Conservation (phyloP, 2,329 filamentous ascomycete species). For the Neopestalotiopsis rosae region DNA sequence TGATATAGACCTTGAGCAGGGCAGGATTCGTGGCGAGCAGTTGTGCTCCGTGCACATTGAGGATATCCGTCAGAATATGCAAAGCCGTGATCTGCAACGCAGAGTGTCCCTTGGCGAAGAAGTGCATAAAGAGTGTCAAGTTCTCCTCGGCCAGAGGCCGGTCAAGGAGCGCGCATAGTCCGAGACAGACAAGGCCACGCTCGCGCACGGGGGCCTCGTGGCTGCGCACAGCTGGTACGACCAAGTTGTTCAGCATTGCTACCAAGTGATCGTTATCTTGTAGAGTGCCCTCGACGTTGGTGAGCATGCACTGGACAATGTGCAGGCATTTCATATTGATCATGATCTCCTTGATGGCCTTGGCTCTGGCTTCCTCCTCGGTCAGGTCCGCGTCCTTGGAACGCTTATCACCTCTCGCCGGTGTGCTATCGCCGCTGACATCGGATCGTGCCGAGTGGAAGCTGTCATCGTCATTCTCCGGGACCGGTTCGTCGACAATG, state of each 20-base stretch:
- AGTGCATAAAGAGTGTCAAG: constrained; percentile 90
- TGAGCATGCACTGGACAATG: constrained; percentile 96
- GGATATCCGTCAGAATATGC: constrained; percentile 90
- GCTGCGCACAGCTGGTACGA: constrained; percentile 92
- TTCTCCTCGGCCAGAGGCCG: constrained; percentile 93
- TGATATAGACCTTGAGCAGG: constrained; percentile 84
- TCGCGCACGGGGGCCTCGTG: constrained; percentile 93
- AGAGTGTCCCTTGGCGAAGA: constrained; percentile 91
- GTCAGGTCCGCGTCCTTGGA: constrained; percentile 50
- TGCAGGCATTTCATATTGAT: constrained; percentile 98
- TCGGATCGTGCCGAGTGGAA: constrained; percentile 95
- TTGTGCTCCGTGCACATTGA: constrained; percentile 85
- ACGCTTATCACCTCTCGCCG: constrained; percentile 52
- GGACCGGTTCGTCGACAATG: constrained; percentile 72
- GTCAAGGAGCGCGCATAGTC: constrained; percentile 89
- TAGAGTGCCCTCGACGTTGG: constrained; percentile 86
- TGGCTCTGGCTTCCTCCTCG: constrained; percentile 72
- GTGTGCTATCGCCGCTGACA: constrained; percentile 70
- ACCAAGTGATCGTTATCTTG: constrained; percentile 92
- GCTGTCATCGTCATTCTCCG: constrained; percentile 71
- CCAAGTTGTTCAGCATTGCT: constrained; percentile 96
- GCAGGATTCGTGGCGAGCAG: constrained; percentile 71
- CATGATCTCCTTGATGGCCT: constrained; percentile 87
- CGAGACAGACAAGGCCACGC: constrained; percentile 85
- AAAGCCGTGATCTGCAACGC: constrained; percentile 87